Percentiles rank a stretch among this genome's conserved stretches.
phyloP scores from a whole-genome alignment of 2,329 filamentous ascomycete genomes.

The Coniochaeta sp. region DNA sequence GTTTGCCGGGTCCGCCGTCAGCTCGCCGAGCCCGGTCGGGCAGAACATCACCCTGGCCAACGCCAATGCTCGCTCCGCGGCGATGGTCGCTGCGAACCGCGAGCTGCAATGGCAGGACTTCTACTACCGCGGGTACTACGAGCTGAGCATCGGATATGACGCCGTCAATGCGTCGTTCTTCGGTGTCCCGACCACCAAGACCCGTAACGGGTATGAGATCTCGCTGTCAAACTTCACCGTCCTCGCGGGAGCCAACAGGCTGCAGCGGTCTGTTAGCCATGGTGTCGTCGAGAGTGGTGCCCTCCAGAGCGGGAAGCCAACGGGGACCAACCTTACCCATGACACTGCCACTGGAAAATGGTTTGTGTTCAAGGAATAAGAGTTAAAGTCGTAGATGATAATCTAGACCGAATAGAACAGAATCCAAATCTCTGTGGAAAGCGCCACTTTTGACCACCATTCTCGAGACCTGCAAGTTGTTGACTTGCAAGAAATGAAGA shows the following conservation, averaged over 20 bases:
- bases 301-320: conserved; percentile 38
- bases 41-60: conserved; percentile 46
- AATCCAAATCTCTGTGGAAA: too few species aligned
- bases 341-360: conserved; percentile 7
- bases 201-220: conserved; percentile 57
- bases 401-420: too few species aligned
- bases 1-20: conserved; percentile 61
- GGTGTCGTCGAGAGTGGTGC: conserved; percentile 46
- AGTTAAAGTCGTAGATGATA: too few species aligned
- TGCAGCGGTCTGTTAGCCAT: conserved; percentile 35
- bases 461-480: too few species aligned
- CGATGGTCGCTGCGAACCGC: conserved; percentile 42
- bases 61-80: conserved; percentile 39
- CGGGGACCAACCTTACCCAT: conserved; percentile 44
- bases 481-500: too few species aligned
- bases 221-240: conserved; percentile 66
- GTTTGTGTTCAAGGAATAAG: neutral
- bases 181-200: conserved; percentile 51
- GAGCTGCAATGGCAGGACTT: conserved; percentile 68
- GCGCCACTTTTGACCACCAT: too few species aligned
- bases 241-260: conserved; percentile 49
- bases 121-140: conserved; percentile 69
- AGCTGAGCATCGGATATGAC: conserved; percentile 51
- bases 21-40: conserved; percentile 51
- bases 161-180: conserved; percentile 58